These are phyloP conservation scores for Crataegus laevigata DNA, from an alignment of 306 rosid species.

Conservation along the genomic window DNA sequence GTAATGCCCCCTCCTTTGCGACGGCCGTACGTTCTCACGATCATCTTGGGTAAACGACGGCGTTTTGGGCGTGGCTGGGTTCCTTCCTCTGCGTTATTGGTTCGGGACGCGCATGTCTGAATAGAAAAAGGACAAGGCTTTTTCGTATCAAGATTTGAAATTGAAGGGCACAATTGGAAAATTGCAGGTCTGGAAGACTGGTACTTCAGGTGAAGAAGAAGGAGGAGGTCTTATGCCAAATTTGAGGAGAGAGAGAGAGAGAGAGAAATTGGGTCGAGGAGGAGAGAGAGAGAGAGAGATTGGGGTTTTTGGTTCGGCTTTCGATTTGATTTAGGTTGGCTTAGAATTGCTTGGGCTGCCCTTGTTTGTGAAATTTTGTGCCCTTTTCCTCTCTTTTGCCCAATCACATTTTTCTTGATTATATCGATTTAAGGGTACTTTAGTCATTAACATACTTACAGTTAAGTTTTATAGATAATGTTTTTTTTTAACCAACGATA, in stretches of 20 bases:
- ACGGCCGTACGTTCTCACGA: constrained; percentile 90
- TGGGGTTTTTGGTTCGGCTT: not conserved
- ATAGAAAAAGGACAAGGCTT: not conserved
- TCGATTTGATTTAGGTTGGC: not conserved
- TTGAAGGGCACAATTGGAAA: not conserved
- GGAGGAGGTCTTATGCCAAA: not conserved
- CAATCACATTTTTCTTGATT: not conserved
- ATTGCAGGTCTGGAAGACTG: not conserved
- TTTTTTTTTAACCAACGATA: too few species aligned
- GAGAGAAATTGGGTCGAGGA: too few species aligned
- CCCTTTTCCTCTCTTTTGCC: not conserved
- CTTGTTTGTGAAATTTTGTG: constrained; percentile 12
- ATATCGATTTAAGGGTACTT: not conserved
- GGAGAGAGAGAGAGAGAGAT: not conserved
- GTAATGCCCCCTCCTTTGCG: constrained; percentile 56
- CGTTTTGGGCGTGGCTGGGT: not conserved
- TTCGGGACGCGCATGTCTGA: not conserved
- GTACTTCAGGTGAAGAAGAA: not conserved
- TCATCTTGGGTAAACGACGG: constrained; percentile 38
- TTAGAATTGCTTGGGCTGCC: not conserved
- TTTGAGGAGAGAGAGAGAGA: not conserved
- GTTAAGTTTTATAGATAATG: too few species aligned
- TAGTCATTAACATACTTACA: not conserved
- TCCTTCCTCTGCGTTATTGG: not conserved
- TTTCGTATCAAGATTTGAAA: not conserved